A percentile compares a stretch with the other conserved stretches of the same genome.
Evolutionary conservation across 768 basidiomycete genomes (phyloP).

Genomic region (Mycena maculata): DNA sequence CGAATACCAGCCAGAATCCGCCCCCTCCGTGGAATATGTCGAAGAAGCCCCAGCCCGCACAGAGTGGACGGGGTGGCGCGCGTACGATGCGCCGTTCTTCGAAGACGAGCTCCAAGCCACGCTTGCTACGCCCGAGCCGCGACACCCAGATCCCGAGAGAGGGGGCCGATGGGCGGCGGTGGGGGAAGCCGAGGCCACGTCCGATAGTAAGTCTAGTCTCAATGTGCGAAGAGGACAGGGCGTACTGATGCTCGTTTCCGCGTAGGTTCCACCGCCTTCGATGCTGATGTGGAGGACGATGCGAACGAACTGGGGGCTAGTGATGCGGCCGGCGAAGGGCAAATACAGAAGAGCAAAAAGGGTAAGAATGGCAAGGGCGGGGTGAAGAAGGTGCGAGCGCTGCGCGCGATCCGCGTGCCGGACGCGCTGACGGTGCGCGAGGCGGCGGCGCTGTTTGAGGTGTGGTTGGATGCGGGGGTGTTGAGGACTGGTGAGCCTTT

Average conservation of each 20-base stretch:
- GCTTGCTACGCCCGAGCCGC: conserved; percentile 4
- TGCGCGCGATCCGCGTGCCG: conserved; percentile 57
- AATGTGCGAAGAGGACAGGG: too few relatives aligned
- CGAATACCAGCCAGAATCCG: too few relatives aligned
- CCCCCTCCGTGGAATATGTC: too few relatives aligned
- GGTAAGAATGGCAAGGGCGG: not conserved
- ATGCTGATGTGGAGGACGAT: not conserved
- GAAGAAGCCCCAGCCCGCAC: too few relatives aligned
- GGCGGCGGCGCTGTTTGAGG: conserved; percentile 78
- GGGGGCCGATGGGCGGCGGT: conserved; percentile 1
- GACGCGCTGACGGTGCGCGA: conserved; percentile 71
- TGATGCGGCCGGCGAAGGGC: not conserved
- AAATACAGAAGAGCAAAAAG: not conserved
- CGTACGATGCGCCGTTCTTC: conserved; percentile 39
- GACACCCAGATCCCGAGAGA: conserved; percentile 10
- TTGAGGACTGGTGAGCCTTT: conserved; percentile 60
- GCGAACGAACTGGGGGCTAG: not conserved
- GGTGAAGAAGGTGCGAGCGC: conserved; percentile 5
- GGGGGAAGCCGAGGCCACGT: not conserved
- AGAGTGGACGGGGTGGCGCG: conserved; percentile 56
- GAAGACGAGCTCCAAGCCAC: conserved; percentile 21
- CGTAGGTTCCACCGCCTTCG: too few relatives aligned
- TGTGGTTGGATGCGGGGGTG: conserved; percentile 76
- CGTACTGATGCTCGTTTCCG: too few relatives aligned
- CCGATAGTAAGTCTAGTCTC: too few relatives aligned